A percentile compares a stretch with the other conserved stretches of the same genome.
phyloP scores from a whole-genome alignment of 2,329 filamentous ascomycete genomes.

The Diaporthe nobilis region DNA sequence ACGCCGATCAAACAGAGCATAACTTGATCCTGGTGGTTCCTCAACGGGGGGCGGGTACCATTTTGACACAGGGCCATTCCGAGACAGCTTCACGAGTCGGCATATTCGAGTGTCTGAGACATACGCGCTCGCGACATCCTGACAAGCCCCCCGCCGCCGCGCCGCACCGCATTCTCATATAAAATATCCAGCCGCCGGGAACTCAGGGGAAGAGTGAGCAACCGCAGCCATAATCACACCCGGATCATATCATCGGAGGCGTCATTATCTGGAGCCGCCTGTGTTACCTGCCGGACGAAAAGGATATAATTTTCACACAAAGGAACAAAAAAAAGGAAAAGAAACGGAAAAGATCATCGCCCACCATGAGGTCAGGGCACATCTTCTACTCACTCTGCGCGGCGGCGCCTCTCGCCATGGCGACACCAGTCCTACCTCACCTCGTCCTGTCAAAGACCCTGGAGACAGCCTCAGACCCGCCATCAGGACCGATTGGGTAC shows the following conservation, averaged over 20 bases:
- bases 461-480: neutral
- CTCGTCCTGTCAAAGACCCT: conserved; percentile 24
- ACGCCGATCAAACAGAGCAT: conserved; percentile 30
- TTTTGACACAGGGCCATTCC: conserved; percentile 26
- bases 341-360: neutral
- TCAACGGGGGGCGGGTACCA: conserved; percentile 5
- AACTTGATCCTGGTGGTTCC: conserved; percentile 7
- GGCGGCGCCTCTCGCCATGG: conserved; percentile 33
- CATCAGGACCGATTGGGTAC: conserved; percentile 2
- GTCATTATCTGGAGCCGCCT: neutral
- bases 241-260: neutral
- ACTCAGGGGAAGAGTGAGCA: neutral
- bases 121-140: conserved; percentile 31
- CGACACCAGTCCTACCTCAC: conserved; percentile 21
- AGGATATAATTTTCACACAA: neutral
- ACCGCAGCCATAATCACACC: neutral
- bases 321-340: neutral
- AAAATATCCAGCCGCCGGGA: neutral
- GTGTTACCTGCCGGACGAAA: neutral
- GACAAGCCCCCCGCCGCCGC: neutral
- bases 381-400: conserved; percentile 35
- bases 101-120: conserved; percentile 31
- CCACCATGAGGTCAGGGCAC: conserved; percentile 38
- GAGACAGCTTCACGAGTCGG: conserved; percentile 34
- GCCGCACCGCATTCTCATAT: neutral